These are phyloP conservation scores for Arabidopsis thaliana DNA, from an alignment of 345 rosid species.

Conservation along the genomic window DNA sequence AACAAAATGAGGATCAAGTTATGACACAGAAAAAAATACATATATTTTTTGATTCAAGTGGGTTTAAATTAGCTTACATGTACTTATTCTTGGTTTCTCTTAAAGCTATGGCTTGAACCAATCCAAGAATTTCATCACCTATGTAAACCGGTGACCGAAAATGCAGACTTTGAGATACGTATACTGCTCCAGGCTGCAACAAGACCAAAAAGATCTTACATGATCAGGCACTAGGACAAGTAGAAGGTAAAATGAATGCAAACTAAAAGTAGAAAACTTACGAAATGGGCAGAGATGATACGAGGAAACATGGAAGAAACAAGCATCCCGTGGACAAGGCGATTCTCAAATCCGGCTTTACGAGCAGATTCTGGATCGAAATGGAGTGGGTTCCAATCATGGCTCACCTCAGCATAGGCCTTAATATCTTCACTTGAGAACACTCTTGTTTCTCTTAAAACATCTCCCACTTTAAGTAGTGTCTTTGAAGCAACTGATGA, in stretches of 20 bases:
- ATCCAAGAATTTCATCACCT: conserved; percentile 68
- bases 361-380: conserved; percentile 67
- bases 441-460: conserved; percentile 57
- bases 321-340: conserved; percentile 88
- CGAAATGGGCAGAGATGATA: conserved; percentile 76
- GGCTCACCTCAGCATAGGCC: conserved; percentile 76
- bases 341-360: conserved; percentile 67
- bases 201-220: conserved; percentile 38
- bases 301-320: conserved; percentile 84
- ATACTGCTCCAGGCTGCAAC: conserved; percentile 82
- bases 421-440: conserved; percentile 68
- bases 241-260: neutral
- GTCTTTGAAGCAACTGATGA: conserved; percentile 46
- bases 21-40: neutral
- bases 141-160: conserved; percentile 75
- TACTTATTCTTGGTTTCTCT: conserved; percentile 64
- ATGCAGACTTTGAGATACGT: conserved; percentile 79
- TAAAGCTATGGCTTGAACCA: conserved; percentile 57
- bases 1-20: conserved; percentile 1
- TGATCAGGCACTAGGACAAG: neutral
- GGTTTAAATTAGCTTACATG: conserved; percentile 55
- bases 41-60: neutral
- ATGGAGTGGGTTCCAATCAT: conserved; percentile 76
- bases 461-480: conserved; percentile 72
- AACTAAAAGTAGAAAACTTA: conserved; percentile 48